Conservation (phyloP, 768 basidiomycete genomes). For the Boletus patriciae region DNA sequence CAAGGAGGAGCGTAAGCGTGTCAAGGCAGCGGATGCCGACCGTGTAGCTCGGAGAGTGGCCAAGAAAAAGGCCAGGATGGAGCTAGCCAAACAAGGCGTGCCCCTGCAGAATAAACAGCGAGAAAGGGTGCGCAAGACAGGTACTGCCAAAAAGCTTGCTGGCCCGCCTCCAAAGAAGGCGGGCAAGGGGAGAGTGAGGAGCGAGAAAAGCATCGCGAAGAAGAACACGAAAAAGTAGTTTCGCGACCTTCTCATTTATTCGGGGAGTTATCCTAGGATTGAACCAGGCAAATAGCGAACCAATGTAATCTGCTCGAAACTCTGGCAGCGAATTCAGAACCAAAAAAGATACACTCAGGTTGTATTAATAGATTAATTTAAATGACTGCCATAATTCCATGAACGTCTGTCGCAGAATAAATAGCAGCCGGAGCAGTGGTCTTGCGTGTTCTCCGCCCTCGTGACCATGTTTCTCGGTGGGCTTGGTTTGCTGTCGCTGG, state of each 20-base stretch:
- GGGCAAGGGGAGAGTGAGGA: slow-evolving; percentile 50
- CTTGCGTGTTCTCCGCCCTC: background rate
- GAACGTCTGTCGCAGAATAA: background rate
- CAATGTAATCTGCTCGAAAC: background rate
- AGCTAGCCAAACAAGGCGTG: slow-evolving; percentile 44
- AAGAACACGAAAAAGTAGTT: slow-evolving; percentile 58
- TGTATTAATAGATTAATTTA: no score
- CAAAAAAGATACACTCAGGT: no score
- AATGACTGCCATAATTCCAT: no score
- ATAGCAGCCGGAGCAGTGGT: background rate
- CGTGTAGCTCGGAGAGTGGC: slow-evolving; percentile 81
- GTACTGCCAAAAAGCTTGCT: slow-evolving; percentile 24
- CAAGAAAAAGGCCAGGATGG: slow-evolving; percentile 79
- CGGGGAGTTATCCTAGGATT: background rate
- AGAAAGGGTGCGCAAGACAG: slow-evolving; percentile 47
- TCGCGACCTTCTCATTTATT: background rate
- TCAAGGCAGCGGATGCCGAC: slow-evolving; percentile 76
- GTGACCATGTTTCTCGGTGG: slow-evolving; percentile 9
- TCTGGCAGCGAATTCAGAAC: no score
- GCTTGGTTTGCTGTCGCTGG: slow-evolving; percentile 21
- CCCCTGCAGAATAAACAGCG: slow-evolving; percentile 43
- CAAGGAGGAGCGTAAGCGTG: slow-evolving; percentile 83
- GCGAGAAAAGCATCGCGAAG: slow-evolving; percentile 53
- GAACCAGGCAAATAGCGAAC: background rate
- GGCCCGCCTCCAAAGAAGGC: slow-evolving; percentile 22